Percentiles rank a stretch among this genome's conserved stretches.
These are phyloP conservation scores for Lachancea thermotolerans DNA, from an alignment of 805 yeast genomes.

Conservation along the genomic window DNA sequence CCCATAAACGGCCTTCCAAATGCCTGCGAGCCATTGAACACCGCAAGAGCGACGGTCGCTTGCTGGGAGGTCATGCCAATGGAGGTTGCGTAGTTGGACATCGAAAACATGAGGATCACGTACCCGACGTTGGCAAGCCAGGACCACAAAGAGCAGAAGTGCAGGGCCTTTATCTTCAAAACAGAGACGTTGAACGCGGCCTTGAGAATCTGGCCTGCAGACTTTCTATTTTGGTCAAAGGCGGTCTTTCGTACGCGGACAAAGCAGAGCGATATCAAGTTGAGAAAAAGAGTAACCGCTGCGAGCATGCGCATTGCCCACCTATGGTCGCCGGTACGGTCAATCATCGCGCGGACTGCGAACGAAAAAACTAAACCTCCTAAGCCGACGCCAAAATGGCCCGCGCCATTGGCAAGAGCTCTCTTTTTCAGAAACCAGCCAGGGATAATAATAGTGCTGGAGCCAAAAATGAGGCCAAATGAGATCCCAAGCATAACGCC, in stretches of 20 bases:
- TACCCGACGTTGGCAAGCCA: conserved; percentile 35
- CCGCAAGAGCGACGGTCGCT: conserved; percentile 41
- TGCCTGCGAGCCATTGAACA: conserved; percentile 40
- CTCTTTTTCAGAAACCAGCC: conserved; percentile 65
- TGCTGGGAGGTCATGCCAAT: conserved; percentile 40
- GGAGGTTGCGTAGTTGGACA: conserved; percentile 40
- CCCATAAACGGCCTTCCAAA: conserved; percentile 47
- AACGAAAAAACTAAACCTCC: conserved; percentile 44
- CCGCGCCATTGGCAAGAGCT: conserved; percentile 46
- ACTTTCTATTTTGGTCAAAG: conserved; percentile 21
- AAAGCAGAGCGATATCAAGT: conserved; percentile 37
- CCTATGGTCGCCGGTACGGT: conserved; percentile 36
- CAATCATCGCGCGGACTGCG: conserved; percentile 38
- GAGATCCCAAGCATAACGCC: conserved; percentile 55
- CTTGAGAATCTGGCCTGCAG: conserved; percentile 24
- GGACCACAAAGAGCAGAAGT: conserved; percentile 31
- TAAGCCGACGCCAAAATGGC: conserved; percentile 44
- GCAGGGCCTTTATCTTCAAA: conserved; percentile 28
- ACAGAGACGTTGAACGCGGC: conserved; percentile 33
- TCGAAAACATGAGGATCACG: conserved; percentile 38
- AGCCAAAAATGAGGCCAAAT: conserved; percentile 48
- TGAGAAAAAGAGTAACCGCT: conserved; percentile 32
- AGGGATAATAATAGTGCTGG: conserved; percentile 54
- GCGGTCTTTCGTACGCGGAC: conserved; percentile 39
- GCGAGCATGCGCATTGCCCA: conserved; percentile 45